phyloP scores from a whole-genome alignment of 1,284 basidiomycete genomes.

The Malassezia restricta region DNA sequence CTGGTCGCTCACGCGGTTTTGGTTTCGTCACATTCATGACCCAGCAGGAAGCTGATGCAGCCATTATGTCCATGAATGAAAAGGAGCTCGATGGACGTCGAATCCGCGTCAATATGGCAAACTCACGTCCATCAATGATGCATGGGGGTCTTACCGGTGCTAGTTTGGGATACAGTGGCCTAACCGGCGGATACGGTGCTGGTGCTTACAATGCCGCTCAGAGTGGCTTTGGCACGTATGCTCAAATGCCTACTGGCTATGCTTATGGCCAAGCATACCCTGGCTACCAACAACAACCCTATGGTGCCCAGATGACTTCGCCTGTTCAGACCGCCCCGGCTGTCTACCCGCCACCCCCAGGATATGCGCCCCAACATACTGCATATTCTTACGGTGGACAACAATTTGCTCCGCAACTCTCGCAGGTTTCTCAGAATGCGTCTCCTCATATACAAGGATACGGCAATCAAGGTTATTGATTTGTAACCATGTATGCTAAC shows the following conservation, averaged over 20 bases:
- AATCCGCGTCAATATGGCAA: constrained; percentile 82
- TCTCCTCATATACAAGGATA: constrained; percentile 12
- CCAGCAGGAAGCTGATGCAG: constrained; percentile 61
- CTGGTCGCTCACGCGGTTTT: constrained; percentile 78
- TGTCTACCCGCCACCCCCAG: constrained; percentile 23
- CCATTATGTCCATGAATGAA: constrained; percentile 72
- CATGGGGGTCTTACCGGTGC: constrained; percentile 43
- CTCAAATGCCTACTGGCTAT: constrained; percentile 25
- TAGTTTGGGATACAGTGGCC: constrained; percentile 28
- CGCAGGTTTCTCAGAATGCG: background rate
- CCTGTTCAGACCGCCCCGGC: constrained; percentile 20
- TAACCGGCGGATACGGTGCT: constrained; percentile 41
- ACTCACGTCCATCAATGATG: constrained; percentile 54
- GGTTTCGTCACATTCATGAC: constrained; percentile 61
- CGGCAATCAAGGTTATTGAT: constrained; percentile 27
- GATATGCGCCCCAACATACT: constrained; percentile 24
- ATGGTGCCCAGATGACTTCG: constrained; percentile 8
- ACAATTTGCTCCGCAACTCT: constrained; percentile 5
- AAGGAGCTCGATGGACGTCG: constrained; percentile 84
- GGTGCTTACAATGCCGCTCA: constrained; percentile 29
- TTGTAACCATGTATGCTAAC: background rate
- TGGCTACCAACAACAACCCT: constrained; percentile 32
- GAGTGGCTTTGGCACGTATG: constrained; percentile 26
- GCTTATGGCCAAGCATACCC: constrained; percentile 24
- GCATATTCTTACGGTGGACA: constrained; percentile 6